Base-by-base conservation (phyloP, 2,329 filamentous ascomycete species). In the Massarina eburnea region DNA sequence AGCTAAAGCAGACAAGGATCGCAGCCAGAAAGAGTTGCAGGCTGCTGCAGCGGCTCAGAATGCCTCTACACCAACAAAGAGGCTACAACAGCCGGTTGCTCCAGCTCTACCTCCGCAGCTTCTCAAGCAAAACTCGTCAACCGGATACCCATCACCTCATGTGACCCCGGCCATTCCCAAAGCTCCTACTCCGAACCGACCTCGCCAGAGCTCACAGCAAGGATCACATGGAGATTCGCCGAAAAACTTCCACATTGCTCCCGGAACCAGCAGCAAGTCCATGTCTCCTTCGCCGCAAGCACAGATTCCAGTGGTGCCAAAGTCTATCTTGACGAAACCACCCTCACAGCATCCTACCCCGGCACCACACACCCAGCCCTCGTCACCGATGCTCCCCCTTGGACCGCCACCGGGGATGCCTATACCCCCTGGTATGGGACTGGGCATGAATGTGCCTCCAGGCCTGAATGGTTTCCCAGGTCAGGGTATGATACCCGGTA, bases 91-190 rank as follows among this genome's bases (percentile, higher is more conserved):
- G 59, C 65, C 64, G 54, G 57, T 73, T 57, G 43, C 71, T 43
- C 75, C 80, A 24, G 76, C 78, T 36, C 66, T 83, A 32, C 78
- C 80, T 27, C 73, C 78, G 34, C 78, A 76, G 39, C 62, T 83
- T 41, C 71, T 77, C 30, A 76, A 81, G 55, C 77, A 81, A 45
- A 78, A 74, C 22, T 68, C 67, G 18, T 70, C 73, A 24, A 72
- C 74, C 14, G 73, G 72, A 48, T 79, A 86, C 53, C 82, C 84
- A 38, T 96, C 92, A 14, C 92, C 92, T 7, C 89, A 90, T 64
- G 81, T 92, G 40, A 94, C 89, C 26, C 92, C 94, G 7, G 85
- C 84, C 20, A 73, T 95, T 37, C 85, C 91, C 10, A 96, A 96
- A 67, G 85, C 85, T 17, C 84, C 90, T 4, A 91, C 89, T 10